Base-by-base conservation (phyloP, 208 protist genomes). In the Porcisia hertigi region DNA sequence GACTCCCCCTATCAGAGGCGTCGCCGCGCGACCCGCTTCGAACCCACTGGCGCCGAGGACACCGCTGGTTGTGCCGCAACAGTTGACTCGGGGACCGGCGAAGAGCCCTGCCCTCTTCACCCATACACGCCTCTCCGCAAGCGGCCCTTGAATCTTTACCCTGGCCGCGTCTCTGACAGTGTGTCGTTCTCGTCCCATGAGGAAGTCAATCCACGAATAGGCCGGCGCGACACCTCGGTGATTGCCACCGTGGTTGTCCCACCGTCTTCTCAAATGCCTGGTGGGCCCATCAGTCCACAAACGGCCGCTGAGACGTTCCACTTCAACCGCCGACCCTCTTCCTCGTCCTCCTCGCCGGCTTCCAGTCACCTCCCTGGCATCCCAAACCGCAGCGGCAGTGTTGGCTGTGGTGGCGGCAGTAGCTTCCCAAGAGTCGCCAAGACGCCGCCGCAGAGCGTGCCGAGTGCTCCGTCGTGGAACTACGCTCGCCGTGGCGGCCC, bases 41-140 rank as follows among this genome's bases (percentile, higher is more conserved):
- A 63, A 16, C 55, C 53, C 25, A 43, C 47, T 8, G 23, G 47
- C 30, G 25, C 60, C 66, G 67, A 14, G 20, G 34, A 18, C 25
- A 45, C 54, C 59, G n/a, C 2, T 36, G 54, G 12, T 2, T 36
- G 47, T 25, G 30, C 52, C 7, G 58, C 14, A 0, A 49, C 36
- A 25, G 25, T 4, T 0, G 23, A 1, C 0, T 25, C 2, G 1
- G 36, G 12, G 20, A 14, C 25, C 16, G 53, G 69, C 43, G 69
- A 59, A 18, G 36, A 34, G 25, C 49, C 49, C 5, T 62, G 65
- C 23, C 55, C 36, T 52, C 65, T 77, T 49, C 77, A 69, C 23
- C 77, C 71, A 23, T 71, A 30, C 45, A 78, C 79, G 5, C 72
- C 71, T 55, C 64, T 66, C 4, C 72, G 69, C 49, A 76, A 73